phyloP scores from a whole-genome alignment of 1,139 yeast species.

The Hyphopichia buzzinii region DNA sequence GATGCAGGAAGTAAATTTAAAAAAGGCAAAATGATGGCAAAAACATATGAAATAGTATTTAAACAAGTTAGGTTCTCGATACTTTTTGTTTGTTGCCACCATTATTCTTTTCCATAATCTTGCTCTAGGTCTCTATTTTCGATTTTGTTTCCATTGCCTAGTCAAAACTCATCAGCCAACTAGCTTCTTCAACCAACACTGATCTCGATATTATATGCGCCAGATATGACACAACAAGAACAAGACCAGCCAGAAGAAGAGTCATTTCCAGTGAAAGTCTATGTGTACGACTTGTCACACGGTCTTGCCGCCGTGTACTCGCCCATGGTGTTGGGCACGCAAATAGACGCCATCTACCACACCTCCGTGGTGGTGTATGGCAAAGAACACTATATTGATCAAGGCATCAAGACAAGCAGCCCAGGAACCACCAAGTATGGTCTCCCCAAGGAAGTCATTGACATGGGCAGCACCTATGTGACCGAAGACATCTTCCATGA shows the following conservation, averaged over 20 bases:
- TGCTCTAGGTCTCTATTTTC: no score
- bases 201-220: no score
- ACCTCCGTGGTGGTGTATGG: conserved; percentile 59
- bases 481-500: conserved; percentile 53
- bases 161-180: no score
- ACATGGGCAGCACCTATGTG: conserved; percentile 53
- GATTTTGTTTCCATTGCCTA: no score
- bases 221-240: background rate
- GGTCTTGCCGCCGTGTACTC: conserved; percentile 45
- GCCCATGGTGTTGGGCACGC: conserved; percentile 43
- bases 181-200: no score
- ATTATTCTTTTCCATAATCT: no score
- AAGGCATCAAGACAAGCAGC: conserved; percentile 48
- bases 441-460: conserved; percentile 49
- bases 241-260: conserved; percentile 13
- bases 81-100: no score
- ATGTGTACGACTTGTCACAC: conserved; percentile 62
- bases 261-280: conserved; percentile 43
- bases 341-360: conserved; percentile 65
- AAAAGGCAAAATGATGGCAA: no score
- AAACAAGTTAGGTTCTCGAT: no score
- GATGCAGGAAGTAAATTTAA: no score
- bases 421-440: conserved; percentile 66
- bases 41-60: no score
- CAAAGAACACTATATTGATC: conserved; percentile 58